These are phyloP conservation scores for Colletotrichum sp. DNA, from an alignment of 2,329 filamentous ascomycete species.

Conservation along the genomic window DNA sequence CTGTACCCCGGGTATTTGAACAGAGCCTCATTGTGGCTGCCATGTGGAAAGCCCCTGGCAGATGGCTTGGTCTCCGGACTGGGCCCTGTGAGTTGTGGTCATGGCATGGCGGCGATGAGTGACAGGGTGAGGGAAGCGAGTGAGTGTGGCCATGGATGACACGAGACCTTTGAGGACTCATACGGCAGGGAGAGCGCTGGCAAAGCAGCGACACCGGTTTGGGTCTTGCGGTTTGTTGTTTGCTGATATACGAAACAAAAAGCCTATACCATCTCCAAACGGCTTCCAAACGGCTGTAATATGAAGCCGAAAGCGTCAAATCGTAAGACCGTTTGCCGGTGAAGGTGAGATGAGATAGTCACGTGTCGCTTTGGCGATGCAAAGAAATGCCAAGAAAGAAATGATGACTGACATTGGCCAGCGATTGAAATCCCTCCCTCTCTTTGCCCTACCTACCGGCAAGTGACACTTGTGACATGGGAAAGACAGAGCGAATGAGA, in stretches of 20 bases:
- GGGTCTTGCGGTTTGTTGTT: neutral
- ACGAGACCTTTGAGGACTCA: neutral
- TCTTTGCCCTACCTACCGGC: neutral
- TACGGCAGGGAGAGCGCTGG: neutral
- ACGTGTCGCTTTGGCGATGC: neutral
- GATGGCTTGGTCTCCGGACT: neutral
- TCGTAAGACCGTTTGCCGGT: neutral
- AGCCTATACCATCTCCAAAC: neutral
- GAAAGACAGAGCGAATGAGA: neutral
- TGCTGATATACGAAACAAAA: neutral
- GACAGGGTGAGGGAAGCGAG: neutral
- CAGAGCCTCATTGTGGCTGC: neutral
- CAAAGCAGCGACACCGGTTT: neutral
- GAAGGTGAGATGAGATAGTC: neutral
- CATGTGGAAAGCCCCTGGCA: neutral
- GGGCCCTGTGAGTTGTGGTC: neutral
- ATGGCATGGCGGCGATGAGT: neutral
- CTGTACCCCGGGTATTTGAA: neutral
- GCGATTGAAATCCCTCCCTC: neutral
- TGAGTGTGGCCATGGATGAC: neutral
- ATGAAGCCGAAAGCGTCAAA: neutral
- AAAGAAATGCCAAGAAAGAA: neutral
- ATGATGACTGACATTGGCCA: neutral
- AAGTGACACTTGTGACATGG: neutral
- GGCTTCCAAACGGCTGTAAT: neutral